Evolutionary conservation across 31 red algal genomes (phyloP).

Genomic region (Odonthalia washingtoniensis): DNA sequence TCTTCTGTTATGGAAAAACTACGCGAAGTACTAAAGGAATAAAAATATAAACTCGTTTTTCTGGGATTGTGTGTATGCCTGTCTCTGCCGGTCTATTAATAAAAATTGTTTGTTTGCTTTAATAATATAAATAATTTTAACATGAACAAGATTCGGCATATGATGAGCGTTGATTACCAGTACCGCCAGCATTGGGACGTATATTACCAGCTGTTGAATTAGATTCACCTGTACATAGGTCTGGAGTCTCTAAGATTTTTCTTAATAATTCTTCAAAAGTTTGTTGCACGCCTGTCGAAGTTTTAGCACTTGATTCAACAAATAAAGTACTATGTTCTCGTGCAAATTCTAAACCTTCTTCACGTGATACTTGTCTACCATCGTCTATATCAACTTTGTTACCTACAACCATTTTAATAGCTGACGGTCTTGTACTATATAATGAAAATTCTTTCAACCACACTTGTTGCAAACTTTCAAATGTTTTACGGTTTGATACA

Average conservation of each 20-base stretch:
- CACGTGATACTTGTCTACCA: slow-evolving; percentile 70
- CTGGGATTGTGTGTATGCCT: too few species aligned
- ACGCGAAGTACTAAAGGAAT: slow-evolving; percentile 72
- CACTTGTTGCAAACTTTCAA: slow-evolving; percentile 78
- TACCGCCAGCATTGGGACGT: slow-evolving; percentile 43
- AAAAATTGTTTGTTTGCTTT: slow-evolving; percentile 8
- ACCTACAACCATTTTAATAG: slow-evolving; percentile 93
- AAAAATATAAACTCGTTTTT: slow-evolving; percentile 22
- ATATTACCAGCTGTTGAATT: slow-evolving; percentile 44
- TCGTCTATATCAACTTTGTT: slow-evolving; percentile 94
- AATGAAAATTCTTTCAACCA: slow-evolving; percentile 91
- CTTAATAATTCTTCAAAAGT: slow-evolving; percentile 86
- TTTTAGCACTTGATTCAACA: slow-evolving; percentile 92
- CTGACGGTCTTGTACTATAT: slow-evolving; percentile 79
- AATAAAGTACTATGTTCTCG: slow-evolving; percentile 83
- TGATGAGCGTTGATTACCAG: slow-evolving; percentile 27
- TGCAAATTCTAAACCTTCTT: slow-evolving; percentile 85
- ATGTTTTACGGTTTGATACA: slow-evolving; percentile 87
- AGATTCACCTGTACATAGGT: slow-evolving; percentile 58
- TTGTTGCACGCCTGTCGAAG: slow-evolving; percentile 80
- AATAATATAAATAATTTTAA: slow-evolving; percentile 31
- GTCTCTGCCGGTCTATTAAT: too few species aligned
- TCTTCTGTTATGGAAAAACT: slow-evolving; percentile 71
- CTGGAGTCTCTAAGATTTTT: slow-evolving; percentile 81
- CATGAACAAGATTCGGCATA: slow-evolving; percentile 74